phyloP scores from a whole-genome alignment of 257 asterid species.

The Anisodus tanguticus region DNA sequence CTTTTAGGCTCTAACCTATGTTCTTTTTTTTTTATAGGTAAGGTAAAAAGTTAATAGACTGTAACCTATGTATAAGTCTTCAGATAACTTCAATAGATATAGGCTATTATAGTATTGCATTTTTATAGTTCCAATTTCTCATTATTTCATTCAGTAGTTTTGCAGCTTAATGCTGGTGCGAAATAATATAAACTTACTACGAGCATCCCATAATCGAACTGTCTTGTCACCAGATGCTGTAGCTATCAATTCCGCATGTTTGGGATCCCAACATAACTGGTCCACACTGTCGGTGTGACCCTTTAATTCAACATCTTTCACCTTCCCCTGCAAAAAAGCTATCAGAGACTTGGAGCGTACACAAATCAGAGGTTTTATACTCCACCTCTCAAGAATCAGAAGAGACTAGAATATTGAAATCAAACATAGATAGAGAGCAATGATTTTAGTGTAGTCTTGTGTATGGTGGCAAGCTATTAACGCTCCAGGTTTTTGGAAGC shows the following conservation, averaged over 20 bases:
- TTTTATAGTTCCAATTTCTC: constrained; percentile 4
- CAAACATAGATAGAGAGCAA: no score
- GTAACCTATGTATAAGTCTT: not conserved
- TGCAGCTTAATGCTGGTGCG: not conserved
- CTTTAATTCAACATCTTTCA: constrained; percentile 85
- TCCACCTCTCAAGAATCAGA: constrained; percentile 14
- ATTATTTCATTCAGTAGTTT: not conserved
- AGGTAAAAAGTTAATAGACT: no score
- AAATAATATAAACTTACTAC: constrained; percentile 63
- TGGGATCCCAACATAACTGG: constrained; percentile 99
- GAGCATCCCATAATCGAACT: constrained; percentile 99
- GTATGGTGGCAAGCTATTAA: no score
- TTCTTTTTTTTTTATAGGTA: no score
- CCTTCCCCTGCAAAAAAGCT: constrained; percentile 68
- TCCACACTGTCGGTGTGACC: constrained; percentile 98
- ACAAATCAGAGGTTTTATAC: not conserved
- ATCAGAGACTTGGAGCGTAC: constrained; percentile 9
- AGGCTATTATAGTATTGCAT: constrained; percentile 4
- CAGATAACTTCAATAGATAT: constrained; percentile 19
- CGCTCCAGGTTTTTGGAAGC: not conserved
- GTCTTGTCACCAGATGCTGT: constrained; percentile 99
- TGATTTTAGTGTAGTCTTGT: no score
- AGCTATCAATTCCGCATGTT: constrained; percentile 95
- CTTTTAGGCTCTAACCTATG: not conserved
- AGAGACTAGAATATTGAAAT: not conserved